phyloP scores from a whole-genome alignment of 2,329 filamentous ascomycete species.

The Microascus cirrosus region DNA sequence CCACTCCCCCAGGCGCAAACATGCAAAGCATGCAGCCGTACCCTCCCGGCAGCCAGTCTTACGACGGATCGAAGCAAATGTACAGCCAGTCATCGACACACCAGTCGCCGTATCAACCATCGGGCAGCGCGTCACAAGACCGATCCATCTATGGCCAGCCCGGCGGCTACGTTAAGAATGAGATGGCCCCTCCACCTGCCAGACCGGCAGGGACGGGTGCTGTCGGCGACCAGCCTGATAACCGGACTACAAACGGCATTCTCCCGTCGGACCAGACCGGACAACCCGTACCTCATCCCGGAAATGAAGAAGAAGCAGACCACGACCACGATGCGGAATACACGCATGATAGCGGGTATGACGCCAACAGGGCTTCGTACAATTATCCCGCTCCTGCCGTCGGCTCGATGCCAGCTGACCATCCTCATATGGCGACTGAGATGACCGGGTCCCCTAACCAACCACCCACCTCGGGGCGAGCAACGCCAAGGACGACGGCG shows the following conservation, averaged over 20 bases:
- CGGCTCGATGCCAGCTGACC: constrained; percentile 54
- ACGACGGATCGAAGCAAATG: constrained; percentile 67
- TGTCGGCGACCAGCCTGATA: constrained; percentile 44
- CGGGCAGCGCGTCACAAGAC: constrained; percentile 47
- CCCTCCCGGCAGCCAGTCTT: constrained; percentile 48
- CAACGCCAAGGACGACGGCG: constrained; percentile 71
- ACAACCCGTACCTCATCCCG: constrained; percentile 40
- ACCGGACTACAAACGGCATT: constrained; percentile 54
- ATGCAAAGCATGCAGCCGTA: constrained; percentile 75
- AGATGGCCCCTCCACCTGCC: constrained; percentile 74
- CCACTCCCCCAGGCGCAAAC: constrained; percentile 70
- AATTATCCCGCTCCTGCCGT: constrained; percentile 64
- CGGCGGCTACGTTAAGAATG: constrained; percentile 64
- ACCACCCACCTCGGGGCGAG: constrained; percentile 69
- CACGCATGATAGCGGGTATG: constrained; percentile 74
- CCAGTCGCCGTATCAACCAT: constrained; percentile 59
- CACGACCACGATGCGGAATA: constrained; percentile 74
- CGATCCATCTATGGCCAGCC: constrained; percentile 56
- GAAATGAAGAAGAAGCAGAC: constrained; percentile 56
- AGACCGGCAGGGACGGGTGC: constrained; percentile 42
- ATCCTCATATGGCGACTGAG: constrained; percentile 67
- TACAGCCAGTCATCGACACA: constrained; percentile 63
- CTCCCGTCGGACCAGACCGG: constrained; percentile 38
- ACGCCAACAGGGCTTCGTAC: constrained; percentile 59
- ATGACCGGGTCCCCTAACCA: constrained; percentile 73